Conservation (phyloP, 495 filamentous ascomycete species). For the Penicillium manginii region DNA sequence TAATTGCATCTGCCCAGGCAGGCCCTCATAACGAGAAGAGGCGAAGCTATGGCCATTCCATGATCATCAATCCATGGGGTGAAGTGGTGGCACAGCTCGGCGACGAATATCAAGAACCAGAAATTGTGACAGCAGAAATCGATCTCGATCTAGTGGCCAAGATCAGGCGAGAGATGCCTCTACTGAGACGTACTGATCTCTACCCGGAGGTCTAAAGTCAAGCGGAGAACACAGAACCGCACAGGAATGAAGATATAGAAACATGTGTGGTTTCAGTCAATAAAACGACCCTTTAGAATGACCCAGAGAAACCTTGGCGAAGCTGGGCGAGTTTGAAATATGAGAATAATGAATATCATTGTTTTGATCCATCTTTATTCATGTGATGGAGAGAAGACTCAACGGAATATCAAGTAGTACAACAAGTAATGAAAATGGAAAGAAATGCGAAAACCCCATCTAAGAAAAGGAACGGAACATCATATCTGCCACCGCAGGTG, state of each 20-base stretch:
- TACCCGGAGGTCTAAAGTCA: constrained; percentile 51
- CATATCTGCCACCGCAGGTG: constrained; percentile 39
- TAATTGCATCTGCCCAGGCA: constrained; percentile 86
- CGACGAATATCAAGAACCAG: constrained; percentile 53
- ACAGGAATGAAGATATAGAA: neutral
- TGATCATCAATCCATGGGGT: constrained; percentile 91
- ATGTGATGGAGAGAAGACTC: constrained; percentile 30
- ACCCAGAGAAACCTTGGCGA: neutral
- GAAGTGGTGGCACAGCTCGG: constrained; percentile 66
- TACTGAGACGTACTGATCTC: constrained; percentile 64
- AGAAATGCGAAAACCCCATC: constrained; percentile 45
- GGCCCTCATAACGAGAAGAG: constrained; percentile 79
- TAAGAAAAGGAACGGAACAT: constrained; percentile 43
- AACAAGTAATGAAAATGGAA: constrained; percentile 37
- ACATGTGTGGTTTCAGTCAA: neutral
- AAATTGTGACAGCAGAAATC: constrained; percentile 55
- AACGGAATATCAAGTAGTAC: constrained; percentile 43
- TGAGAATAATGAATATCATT: constrained; percentile 22
- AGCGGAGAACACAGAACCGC: neutral
- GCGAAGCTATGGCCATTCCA: constrained; percentile 83
- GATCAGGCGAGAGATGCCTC: constrained; percentile 64
- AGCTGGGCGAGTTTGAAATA: constrained; percentile 9
- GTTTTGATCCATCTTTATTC: constrained; percentile 30
- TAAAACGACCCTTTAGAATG: no score
- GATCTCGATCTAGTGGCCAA: constrained; percentile 54